phyloP scores from a whole-genome alignment of 768 basidiomycete genomes.

The Kwoniella sp. region DNA sequence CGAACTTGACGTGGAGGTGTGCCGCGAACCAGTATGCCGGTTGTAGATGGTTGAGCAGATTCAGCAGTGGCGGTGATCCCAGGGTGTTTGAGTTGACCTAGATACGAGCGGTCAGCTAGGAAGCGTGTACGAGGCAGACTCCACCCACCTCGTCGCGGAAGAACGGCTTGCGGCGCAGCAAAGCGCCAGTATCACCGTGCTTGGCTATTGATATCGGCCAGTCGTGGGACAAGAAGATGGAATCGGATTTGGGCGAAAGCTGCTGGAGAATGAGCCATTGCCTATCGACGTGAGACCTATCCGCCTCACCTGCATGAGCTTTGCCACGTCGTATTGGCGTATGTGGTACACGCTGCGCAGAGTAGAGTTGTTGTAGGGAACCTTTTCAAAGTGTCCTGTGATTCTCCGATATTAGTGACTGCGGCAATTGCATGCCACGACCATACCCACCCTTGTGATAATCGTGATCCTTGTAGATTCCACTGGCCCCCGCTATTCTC shows the following conservation, averaged over 20 bases:
- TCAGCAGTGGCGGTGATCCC: conserved; percentile 82
- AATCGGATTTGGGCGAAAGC: conserved; percentile 19
- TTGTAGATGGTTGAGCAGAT: conserved; percentile 64
- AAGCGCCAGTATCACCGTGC: conserved; percentile 63
- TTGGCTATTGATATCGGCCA: conserved; percentile 86
- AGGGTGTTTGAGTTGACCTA: conserved; percentile 61
- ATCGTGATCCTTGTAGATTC: conserved; percentile 78
- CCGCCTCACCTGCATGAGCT: conserved; percentile 59
- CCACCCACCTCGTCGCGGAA: conserved; percentile 60
- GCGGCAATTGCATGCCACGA: not conserved
- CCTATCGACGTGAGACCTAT: not conserved
- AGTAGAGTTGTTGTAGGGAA: conserved; percentile 70
- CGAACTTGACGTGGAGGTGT: conserved; percentile 82
- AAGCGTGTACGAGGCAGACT: too few relatives aligned
- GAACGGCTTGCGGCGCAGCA: conserved; percentile 73
- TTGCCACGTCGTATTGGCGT: conserved; percentile 74
- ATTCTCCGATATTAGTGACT: not conserved
- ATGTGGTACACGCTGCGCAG: conserved; percentile 86
- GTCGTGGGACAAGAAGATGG: conserved; percentile 90
- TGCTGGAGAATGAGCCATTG: not conserved
- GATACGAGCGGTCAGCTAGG: not conserved
- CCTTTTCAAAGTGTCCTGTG: conserved; percentile 65
- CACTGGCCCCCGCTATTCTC: conserved; percentile 83
- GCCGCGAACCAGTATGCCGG: conserved; percentile 91
- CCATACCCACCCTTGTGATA: conserved; percentile 58